Conservation (phyloP, 495 filamentous ascomycete genomes). For the Elaphomyces granulatus region DNA sequence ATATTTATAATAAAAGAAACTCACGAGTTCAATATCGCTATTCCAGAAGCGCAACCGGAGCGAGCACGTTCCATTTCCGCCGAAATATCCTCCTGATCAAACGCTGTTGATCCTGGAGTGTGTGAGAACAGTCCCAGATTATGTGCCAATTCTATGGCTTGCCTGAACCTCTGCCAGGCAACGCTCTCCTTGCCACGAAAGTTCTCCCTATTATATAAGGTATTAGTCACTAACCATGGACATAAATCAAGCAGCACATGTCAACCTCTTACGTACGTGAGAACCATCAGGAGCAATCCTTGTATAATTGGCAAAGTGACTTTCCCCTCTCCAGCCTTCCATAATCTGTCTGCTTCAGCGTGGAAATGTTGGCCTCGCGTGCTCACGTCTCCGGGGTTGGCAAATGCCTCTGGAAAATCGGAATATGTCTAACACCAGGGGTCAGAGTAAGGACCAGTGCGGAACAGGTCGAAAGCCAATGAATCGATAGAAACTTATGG, state of each 20-base stretch:
- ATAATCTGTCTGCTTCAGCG: conserved; percentile 6
- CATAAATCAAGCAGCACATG: neutral
- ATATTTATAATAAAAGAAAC: too few relatives aligned
- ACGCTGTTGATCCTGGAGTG: neutral
- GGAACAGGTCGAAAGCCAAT: neutral
- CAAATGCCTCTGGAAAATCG: conserved; percentile 10
- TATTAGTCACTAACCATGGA: conserved; percentile 11
- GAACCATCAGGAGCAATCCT: conserved; percentile 3
- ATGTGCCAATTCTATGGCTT: neutral
- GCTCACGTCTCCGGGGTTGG: conserved; percentile 5
- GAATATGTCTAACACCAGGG: conserved; percentile 8
- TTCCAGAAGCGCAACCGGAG: neutral
- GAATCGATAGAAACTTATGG: neutral
- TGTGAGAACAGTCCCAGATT: neutral
- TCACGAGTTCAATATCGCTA: neutral
- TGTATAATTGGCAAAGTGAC: conserved; percentile 8
- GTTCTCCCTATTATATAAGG: conserved; percentile 31
- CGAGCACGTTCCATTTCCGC: neutral
- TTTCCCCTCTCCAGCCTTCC: conserved; percentile 7
- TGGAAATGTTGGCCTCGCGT: conserved; percentile 12
- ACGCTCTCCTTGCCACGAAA: conserved; percentile 22
- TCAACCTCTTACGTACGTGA: neutral
- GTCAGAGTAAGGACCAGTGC: neutral
- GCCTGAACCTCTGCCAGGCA: neutral
- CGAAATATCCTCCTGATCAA: neutral